Evolutionary conservation across 164 flowering plant genomes (phyloP).

Genomic region (Amborella trichopoda): DNA sequence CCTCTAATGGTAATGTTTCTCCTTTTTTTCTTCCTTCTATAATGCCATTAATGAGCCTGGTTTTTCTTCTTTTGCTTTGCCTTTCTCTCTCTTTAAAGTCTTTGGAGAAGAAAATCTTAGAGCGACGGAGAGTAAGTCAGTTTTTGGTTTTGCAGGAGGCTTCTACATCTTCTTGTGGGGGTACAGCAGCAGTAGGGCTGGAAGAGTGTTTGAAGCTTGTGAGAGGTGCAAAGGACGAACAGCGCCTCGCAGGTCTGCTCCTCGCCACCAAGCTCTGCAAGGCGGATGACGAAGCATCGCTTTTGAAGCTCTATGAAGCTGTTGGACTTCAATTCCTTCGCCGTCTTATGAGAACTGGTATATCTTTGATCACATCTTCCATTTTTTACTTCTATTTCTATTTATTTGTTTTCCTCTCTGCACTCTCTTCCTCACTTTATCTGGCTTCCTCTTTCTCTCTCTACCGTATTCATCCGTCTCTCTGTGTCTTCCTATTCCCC

Average conservation of each 20-base stretch:
- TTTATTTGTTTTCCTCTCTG: neutral
- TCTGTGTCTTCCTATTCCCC: too few relatives aligned
- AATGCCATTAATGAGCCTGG: too few relatives aligned
- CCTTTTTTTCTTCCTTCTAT: too few relatives aligned
- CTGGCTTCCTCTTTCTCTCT: neutral
- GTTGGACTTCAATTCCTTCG: slow-evolving; percentile 63
- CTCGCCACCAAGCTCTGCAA: slow-evolving; percentile 63
- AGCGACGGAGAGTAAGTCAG: too few relatives aligned
- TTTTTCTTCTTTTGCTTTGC: too few relatives aligned
- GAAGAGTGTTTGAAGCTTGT: slow-evolving; percentile 75
- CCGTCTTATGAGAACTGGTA: slow-evolving; percentile 86
- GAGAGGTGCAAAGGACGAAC: slow-evolving; percentile 82
- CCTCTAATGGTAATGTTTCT: too few relatives aligned
- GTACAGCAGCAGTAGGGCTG: slow-evolving; percentile 30
- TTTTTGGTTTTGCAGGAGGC: too few relatives aligned
- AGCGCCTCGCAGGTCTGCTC: slow-evolving; percentile 83
- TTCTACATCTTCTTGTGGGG: too few relatives aligned
- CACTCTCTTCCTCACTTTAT: neutral
- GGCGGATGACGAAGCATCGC: slow-evolving; percentile 44
- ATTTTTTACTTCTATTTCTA: neutral
- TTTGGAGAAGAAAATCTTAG: too few relatives aligned
- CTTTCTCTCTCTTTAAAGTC: too few relatives aligned
- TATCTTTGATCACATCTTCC: neutral
- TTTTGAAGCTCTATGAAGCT: slow-evolving; percentile 51
- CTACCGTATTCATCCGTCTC: neutral